Base-by-base conservation (phyloP, 2,329 filamentous ascomycete species). In the Aspergillus oerlinghausenensis region DNA sequence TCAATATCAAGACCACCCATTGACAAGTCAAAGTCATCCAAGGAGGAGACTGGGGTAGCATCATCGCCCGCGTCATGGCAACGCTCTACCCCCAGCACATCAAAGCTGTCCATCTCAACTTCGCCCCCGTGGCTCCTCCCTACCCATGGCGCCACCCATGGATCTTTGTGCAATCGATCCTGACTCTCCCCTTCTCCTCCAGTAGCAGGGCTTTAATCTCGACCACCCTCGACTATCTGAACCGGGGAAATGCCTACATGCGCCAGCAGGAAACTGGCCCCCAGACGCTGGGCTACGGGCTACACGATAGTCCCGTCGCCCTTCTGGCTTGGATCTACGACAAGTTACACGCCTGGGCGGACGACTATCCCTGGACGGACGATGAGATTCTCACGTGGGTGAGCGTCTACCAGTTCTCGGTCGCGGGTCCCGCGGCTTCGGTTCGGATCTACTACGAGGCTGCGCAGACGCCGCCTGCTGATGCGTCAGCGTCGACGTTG, bases 301-400 rank as follows among this genome's bases (percentile, higher is more conserved):
- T 92, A 3, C 79, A 83, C 0, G 88, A 92, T 67, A 86, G 82
- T 6, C 90, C 89, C 0, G 82, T 89, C 0, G 88, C 82, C 0
- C 74, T 91, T 3, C 77, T 93, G 1, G 84, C 88, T 0, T 94
- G 90, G 90, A 85, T 93, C 35, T 89, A 89, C 62, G 90, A 93
- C 73, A 93, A 93, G 69, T 74, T 93, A 40, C 84, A 87, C 62
- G 86, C 89, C 63, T 93, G 89, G 89, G 86, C 85, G 0, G 88
- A 92, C 64, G 65, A 64, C 1, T 91, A 91, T 66, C 75, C 82
- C 0, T 92, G 88, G 88, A 87, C 84, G 0, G 86, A 90, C 59
- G 88, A 92, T 54, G 88, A 92, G 73, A 80, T 92, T 8, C 73
- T 90, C 26, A 89, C 85, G 0, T 93, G 88, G 89, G 73, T 92